A percentile compares a stretch with the other conserved stretches of the same genome.
These are phyloP conservation scores for Penicillium ochrochloron DNA, from an alignment of 495 filamentous ascomycete species.

Conservation along the genomic window DNA sequence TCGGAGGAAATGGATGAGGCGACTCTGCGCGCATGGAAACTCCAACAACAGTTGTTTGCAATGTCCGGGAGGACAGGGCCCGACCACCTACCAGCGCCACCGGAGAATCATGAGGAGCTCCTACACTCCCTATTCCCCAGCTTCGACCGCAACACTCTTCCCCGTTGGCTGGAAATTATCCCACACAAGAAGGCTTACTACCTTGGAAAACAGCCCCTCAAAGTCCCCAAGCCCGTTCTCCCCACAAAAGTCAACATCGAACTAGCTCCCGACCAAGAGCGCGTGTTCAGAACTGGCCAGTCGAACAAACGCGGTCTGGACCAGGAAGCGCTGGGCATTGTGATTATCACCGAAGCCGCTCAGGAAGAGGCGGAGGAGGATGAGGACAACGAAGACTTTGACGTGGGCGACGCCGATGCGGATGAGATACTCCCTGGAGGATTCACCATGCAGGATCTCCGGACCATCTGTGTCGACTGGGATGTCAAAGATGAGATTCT, in stretches of 20 bases:
- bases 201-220: slow-evolving; percentile 68
- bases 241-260: slow-evolving; percentile 89
- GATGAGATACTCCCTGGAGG: slow-evolving; percentile 59
- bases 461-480: slow-evolving; percentile 84
- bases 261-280: slow-evolving; percentile 77
- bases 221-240: slow-evolving; percentile 77
- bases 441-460: slow-evolving; percentile 73
- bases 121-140: slow-evolving; percentile 70
- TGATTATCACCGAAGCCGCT: slow-evolving; percentile 58
- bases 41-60: slow-evolving; percentile 57
- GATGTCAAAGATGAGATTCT: slow-evolving; percentile 56
- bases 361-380: slow-evolving; percentile 60
- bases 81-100: slow-evolving; percentile 57
- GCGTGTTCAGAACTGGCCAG: slow-evolving; percentile 71
- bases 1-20: slow-evolving; percentile 52
- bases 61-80: slow-evolving; percentile 46
- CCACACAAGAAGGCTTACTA: slow-evolving; percentile 74
- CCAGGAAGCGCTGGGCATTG: slow-evolving; percentile 58
- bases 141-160: slow-evolving; percentile 67
- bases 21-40: slow-evolving; percentile 52
- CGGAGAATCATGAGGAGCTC: slow-evolving; percentile 68
- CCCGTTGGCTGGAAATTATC: slow-evolving; percentile 74
- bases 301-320: slow-evolving; percentile 59
- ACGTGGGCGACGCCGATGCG: slow-evolving; percentile 58
- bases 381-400: slow-evolving; percentile 63